phyloP scores from a whole-genome alignment of 148 eudicot genomes.

The Rhododendron ferrugineum region DNA sequence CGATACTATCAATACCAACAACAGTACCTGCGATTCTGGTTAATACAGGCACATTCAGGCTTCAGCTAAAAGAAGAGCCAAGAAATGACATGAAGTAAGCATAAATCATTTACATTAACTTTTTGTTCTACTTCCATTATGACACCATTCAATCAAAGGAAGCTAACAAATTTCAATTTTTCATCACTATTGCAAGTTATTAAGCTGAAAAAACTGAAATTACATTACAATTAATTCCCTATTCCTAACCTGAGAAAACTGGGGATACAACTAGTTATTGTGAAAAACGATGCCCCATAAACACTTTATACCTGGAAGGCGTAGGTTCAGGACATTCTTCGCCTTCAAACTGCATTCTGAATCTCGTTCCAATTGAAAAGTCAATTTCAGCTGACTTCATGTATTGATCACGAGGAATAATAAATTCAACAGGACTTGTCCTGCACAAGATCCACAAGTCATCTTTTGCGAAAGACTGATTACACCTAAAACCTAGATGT shows the following conservation, averaged over 20 bases:
- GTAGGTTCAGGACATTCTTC: constrained; percentile 7
- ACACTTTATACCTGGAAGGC: constrained; percentile 7
- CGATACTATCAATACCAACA: constrained; percentile 9
- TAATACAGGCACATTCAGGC: background rate
- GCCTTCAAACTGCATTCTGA: constrained; percentile 14
- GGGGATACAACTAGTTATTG: background rate
- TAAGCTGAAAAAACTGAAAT: background rate
- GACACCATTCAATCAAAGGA: background rate
- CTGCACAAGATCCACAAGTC: constrained; percentile 8
- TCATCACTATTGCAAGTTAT: background rate
- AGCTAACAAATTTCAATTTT: background rate
- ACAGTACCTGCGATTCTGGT: constrained; percentile 21
- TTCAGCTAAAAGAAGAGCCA: background rate
- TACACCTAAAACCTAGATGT: background rate
- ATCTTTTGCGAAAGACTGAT: background rate
- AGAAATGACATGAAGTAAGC: background rate
- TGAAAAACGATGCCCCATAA: background rate
- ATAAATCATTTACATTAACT: background rate
- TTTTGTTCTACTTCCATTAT: background rate
- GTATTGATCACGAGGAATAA: constrained; percentile 13
- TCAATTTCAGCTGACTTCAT: constrained; percentile 14
- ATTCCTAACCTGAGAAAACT: background rate
- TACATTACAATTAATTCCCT: background rate
- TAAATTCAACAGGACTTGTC: constrained; percentile 9
- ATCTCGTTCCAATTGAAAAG: constrained; percentile 14